Evolutionary conservation across 2,329 filamentous ascomycete species (phyloP).

Genomic region (Colletotrichum cereale): DNA sequence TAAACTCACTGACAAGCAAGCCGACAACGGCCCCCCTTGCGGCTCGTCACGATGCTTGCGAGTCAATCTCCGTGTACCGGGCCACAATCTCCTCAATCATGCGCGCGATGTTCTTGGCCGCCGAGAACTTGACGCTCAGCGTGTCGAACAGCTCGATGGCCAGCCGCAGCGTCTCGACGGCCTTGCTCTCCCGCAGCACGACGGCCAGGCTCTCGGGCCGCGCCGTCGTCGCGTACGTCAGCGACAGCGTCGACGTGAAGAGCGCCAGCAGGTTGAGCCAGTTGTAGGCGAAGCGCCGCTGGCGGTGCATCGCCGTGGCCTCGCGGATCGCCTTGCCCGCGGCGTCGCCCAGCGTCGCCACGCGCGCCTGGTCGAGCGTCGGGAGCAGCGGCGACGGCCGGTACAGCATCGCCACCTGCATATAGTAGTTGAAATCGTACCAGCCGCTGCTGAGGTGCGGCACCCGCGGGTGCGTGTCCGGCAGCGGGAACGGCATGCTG

Average conservation of each 20-base stretch:
- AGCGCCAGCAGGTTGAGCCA: conserved; percentile 56
- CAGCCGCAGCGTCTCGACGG: conserved; percentile 48
- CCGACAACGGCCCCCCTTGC: too few species aligned
- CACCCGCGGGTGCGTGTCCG: conserved; percentile 52
- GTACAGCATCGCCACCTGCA: conserved; percentile 58
- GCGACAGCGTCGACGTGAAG: conserved; percentile 57
- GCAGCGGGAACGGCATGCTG: conserved; percentile 58
- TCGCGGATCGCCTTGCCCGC: conserved; percentile 58
- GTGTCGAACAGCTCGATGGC: conserved; percentile 49
- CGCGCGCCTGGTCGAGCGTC: conserved; percentile 49
- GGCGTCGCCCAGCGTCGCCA: conserved; percentile 54
- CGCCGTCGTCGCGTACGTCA: conserved; percentile 58
- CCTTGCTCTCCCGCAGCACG: conserved; percentile 46
- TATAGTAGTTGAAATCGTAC: conserved; percentile 63
- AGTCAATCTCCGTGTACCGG: conserved; percentile 43
- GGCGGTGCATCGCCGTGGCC: conserved; percentile 52
- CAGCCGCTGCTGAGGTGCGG: conserved; percentile 58
- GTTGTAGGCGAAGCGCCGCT: conserved; percentile 56
- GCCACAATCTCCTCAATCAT: conserved; percentile 43
- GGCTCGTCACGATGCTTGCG: neutral
- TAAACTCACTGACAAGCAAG: neutral
- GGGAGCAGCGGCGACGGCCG: conserved; percentile 58
- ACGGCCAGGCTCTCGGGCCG: conserved; percentile 49
- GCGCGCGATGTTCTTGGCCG: conserved; percentile 46
- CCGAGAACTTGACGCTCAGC: conserved; percentile 48